A percentile compares a stretch with the other conserved stretches of the same genome.
Evolutionary conservation across 352 stramenopile species (phyloP).

Genomic region (Globisporangium spinosum): DNA sequence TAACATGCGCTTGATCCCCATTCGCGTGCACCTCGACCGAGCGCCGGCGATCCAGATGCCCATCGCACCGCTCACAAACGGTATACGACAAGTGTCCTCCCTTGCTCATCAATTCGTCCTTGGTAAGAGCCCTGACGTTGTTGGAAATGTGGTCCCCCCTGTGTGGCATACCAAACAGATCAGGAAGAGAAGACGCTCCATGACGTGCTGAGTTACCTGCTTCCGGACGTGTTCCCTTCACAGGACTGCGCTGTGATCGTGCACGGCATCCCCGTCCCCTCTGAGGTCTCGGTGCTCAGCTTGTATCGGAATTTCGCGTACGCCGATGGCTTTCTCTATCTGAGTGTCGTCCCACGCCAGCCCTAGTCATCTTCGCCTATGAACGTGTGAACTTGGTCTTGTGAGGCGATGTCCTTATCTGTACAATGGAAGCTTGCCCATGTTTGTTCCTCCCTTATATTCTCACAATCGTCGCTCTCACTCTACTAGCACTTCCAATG

Average conservation of each 20-base stretch:
- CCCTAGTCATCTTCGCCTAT: neutral
- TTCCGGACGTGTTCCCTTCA: slow-evolving; percentile 59
- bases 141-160: neutral
- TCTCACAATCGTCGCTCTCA: neutral
- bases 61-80: slow-evolving; percentile 43
- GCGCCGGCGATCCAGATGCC: slow-evolving; percentile 69
- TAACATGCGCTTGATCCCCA: slow-evolving; percentile 43
- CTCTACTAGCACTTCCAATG: neutral
- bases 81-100: slow-evolving; percentile 19
- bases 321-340: slow-evolving; percentile 75
- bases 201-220: slow-evolving; percentile 50
- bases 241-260: slow-evolving; percentile 30
- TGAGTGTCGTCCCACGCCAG: slow-evolving; percentile 28
- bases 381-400: neutral
- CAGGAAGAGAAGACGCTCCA: slow-evolving; percentile 36
- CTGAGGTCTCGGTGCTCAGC: slow-evolving; percentile 46
- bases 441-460: neutral
- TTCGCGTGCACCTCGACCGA: slow-evolving; percentile 61
- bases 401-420: slow-evolving; percentile 1
- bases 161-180: slow-evolving; percentile 13
- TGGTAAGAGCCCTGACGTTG: neutral
- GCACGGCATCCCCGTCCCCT: slow-evolving; percentile 54
- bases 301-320: slow-evolving; percentile 69
- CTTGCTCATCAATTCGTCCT: neutral
- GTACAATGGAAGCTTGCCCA: slow-evolving; percentile 8